Percentiles rank a stretch among this genome's conserved stretches.
Conservation (phyloP, 2,329 filamentous ascomycete genomes). For the Talaromyces albobiverticillius region DNA sequence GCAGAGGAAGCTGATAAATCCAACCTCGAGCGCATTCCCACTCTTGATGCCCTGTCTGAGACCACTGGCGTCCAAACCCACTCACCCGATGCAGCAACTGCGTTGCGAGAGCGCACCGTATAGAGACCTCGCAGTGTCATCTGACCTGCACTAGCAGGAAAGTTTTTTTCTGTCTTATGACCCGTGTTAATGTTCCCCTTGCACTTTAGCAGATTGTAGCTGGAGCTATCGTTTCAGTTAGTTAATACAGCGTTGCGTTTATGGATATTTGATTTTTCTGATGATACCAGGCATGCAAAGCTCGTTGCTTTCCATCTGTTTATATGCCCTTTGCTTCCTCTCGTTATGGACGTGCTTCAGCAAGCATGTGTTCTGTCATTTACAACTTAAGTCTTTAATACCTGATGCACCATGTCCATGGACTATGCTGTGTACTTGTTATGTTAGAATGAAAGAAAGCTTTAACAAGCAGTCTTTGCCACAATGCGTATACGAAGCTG, state of each 20-base stretch:
- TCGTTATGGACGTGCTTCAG: neutral
- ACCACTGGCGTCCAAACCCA: slow-evolving; percentile 25
- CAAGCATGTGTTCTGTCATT: too few species aligned
- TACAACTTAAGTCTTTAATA: too few species aligned
- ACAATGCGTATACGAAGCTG: too few species aligned
- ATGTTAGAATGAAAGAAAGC: too few species aligned
- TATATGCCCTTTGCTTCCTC: neutral
- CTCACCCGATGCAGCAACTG: slow-evolving; percentile 13
- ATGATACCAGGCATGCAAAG: slow-evolving; percentile 7
- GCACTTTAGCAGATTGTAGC: neutral
- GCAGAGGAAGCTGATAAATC: slow-evolving; percentile 23
- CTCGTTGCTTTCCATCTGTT: neutral
- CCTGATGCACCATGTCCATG: too few species aligned
- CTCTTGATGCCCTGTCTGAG: slow-evolving; percentile 29
- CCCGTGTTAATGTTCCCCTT: too few species aligned
- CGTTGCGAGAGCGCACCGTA: slow-evolving; percentile 8
- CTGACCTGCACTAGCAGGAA: neutral
- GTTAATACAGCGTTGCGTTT: neutral
- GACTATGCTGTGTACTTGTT: too few species aligned
- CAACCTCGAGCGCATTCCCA: slow-evolving; percentile 34
- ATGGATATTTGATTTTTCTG: slow-evolving; percentile 8
- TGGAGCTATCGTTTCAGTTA: neutral
- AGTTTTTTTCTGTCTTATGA: neutral
- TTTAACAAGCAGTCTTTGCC: too few species aligned
- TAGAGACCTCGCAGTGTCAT: neutral